Base-by-base conservation (phyloP, 2,329 filamentous ascomycete genomes). In the Cladorrhinum sp. region DNA sequence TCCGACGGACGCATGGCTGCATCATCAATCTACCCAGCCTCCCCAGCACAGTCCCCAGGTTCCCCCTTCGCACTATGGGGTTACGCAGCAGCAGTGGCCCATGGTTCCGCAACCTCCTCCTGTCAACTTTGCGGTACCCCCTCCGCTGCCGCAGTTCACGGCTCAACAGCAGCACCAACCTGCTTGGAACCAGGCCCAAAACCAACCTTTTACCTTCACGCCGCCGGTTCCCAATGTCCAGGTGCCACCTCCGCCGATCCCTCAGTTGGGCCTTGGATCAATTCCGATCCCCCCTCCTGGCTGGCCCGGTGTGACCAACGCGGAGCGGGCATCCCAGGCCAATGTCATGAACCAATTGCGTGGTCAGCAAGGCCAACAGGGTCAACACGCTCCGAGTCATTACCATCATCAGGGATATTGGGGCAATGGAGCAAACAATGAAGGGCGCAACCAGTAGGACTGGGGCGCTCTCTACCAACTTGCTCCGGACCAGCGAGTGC, bases 171-270 rank as follows among this genome's bases (percentile, higher is more conserved):
- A 57, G 23, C 65, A 64, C 30, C 62, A 62, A 52, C 28, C 52
- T 26, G 65, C 63, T 28, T 67, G 66, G 66, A 61, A 59, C 14
- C 65, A 64, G 48, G 60, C 60, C 51, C 63, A 67, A 57, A 60
- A 64, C 8, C 69, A 75, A 42, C 58, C 57, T 50, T 71, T 42
- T 12, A 16, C 18, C 52, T 24, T 36, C 20, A 16, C 18, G 26
- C 5, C 52, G n/a, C 28, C 20, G 18, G 21, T 69, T 61, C 69
- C 70, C 3, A 70, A 71, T 52, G 64, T 70, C 23, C 71, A 68
- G 14, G 65, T 66, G 51, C 62, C 67, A 20, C 66, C 68, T 20
- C 61, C 58, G 18, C 42, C 66, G 36, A 68, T 69, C 49, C 65
- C 64, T 36, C 66, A 60, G 55, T 68, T 66, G 14, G 63, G 59